phyloP scores from a whole-genome alignment of 768 basidiomycete species.

The Pleurotus sapidus region DNA sequence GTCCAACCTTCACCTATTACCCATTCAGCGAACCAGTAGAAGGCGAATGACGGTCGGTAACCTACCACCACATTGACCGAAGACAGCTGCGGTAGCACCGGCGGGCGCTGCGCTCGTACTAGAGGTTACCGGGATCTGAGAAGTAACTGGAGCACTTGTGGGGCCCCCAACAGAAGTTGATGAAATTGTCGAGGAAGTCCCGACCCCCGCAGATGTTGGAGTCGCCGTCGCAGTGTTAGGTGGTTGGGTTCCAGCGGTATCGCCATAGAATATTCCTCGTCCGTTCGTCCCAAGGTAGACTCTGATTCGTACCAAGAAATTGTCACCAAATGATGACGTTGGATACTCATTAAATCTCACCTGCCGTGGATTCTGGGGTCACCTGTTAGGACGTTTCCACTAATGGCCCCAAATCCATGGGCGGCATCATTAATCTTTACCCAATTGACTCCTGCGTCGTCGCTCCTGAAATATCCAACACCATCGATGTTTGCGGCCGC shows the following conservation, averaged over 20 bases:
- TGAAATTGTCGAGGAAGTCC: not conserved
- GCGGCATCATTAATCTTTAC: slow-evolving; percentile 53
- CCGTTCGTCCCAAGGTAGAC: slow-evolving; percentile 63
- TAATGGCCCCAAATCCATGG: slow-evolving; percentile 54
- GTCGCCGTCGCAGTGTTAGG: slow-evolving; percentile 35
- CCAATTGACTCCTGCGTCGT: slow-evolving; percentile 55
- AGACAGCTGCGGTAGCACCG: slow-evolving; percentile 25
- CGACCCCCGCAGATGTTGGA: slow-evolving; percentile 33
- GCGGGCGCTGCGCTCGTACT: slow-evolving; percentile 25
- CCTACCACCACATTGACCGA: slow-evolving; percentile 41
- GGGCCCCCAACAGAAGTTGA: not conserved
- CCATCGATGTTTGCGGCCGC: slow-evolving; percentile 50
- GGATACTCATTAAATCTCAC: slow-evolving; percentile 22
- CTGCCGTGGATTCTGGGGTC: slow-evolving; percentile 54
- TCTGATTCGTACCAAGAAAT: slow-evolving; percentile 22
- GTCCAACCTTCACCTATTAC: slow-evolving; percentile 30
- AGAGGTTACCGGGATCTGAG: slow-evolving; percentile 14
- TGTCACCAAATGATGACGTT: no score
- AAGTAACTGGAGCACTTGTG: slow-evolving; percentile 13
- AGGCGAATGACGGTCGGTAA: not conserved
- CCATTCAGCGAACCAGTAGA: not conserved
- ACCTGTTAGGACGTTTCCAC: slow-evolving; percentile 44
- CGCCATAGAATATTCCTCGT: slow-evolving; percentile 54
- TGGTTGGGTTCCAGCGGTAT: slow-evolving; percentile 20
- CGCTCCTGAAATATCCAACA: slow-evolving; percentile 53